phyloP scores from a whole-genome alignment of 1,139 yeast genomes.

The Sugiyamaella pinicola region DNA sequence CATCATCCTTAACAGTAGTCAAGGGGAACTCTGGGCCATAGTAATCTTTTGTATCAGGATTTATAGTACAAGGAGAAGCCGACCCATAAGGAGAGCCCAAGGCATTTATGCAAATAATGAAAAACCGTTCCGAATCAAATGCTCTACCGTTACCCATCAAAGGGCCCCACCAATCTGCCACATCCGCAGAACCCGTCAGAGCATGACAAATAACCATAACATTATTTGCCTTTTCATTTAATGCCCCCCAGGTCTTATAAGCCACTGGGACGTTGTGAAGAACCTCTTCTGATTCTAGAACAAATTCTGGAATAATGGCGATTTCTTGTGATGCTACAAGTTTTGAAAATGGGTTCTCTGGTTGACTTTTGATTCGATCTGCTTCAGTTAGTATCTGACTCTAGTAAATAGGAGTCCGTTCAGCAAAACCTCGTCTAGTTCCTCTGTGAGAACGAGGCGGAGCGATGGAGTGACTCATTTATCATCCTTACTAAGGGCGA shows the following conservation, averaged over 20 bases:
- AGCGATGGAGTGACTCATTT: neutral
- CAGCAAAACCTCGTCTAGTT: too few species aligned
- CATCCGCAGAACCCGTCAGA: constrained; percentile 92
- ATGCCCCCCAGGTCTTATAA: constrained; percentile 90
- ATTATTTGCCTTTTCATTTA: constrained; percentile 67
- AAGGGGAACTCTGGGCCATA: constrained; percentile 96
- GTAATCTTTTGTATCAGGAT: constrained; percentile 68
- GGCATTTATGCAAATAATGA: constrained; percentile 83
- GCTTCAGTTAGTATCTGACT: constrained; percentile 5
- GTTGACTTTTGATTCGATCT: constrained; percentile 44
- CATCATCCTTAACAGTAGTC: constrained; percentile 89
- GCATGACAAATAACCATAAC: constrained; percentile 92
- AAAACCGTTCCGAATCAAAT: constrained; percentile 85
- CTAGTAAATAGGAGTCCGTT: neutral
- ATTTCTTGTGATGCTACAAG: constrained; percentile 81
- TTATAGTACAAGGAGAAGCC: constrained; percentile 82
- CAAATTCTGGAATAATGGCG: constrained; percentile 74
- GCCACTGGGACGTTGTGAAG: constrained; percentile 83
- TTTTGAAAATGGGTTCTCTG: constrained; percentile 69
- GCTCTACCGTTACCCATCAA: constrained; percentile 82
- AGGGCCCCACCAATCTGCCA: constrained; percentile 98
- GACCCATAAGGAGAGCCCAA: constrained; percentile 97
- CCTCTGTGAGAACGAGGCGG: too few species aligned
- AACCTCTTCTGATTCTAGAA: constrained; percentile 80
- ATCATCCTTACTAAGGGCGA: neutral